Evolutionary conservation across 306 rosid species (phyloP), one percentile per base, ranked within the genome.

Genomic region (Luffa acutangula): DNA sequence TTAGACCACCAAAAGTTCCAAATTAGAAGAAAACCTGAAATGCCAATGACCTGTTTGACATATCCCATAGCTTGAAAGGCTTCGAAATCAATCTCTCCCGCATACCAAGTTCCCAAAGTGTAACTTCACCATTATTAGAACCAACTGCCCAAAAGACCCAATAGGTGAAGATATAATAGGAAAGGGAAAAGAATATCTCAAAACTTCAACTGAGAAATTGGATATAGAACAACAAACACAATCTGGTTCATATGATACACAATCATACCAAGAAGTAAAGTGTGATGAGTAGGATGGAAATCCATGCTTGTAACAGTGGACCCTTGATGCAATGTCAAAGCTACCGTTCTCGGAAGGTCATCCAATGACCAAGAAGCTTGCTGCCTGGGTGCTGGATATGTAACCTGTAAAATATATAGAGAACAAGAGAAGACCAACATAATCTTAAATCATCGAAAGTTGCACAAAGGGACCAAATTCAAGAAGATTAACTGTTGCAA

Each of bases 251-350:
- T 62, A 43, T 74, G 57, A 71, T 72, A 69, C 76, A 65, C 56
- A 80, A 62, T 18, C 82, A 64, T 85, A 91, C 98, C 98, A 78
- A 93, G 91, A 77, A 93, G 92, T 82, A 93, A 85, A 63, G 87
- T 83, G 62, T 86, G 91, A 69, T 87, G 92, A 77, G 91, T 82
- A 76, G 97, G 98, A 85, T 91, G 97, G 86, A 93, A 93, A 82
- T 93, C 98, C 98, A 93, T 89, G 98, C 98, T 93, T 82, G 93
- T 85, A 77, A 93, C 90, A 58, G 85, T 66, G 76, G 93, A 90
- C 36, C 98, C 98, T 86, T 91, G 97, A 82, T 81, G 96, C 87
- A 88, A 71, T 72, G 89, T 83, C 85, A 84, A 76, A 52, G 96
- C 92, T 72, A 93, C 94, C 9, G 90, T 82, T 90, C 90, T 87